Percentiles rank a stretch among this genome's conserved stretches.
phyloP scores from a whole-genome alignment of 495 filamentous ascomycete species.

The Stereocaulon alpinum region DNA sequence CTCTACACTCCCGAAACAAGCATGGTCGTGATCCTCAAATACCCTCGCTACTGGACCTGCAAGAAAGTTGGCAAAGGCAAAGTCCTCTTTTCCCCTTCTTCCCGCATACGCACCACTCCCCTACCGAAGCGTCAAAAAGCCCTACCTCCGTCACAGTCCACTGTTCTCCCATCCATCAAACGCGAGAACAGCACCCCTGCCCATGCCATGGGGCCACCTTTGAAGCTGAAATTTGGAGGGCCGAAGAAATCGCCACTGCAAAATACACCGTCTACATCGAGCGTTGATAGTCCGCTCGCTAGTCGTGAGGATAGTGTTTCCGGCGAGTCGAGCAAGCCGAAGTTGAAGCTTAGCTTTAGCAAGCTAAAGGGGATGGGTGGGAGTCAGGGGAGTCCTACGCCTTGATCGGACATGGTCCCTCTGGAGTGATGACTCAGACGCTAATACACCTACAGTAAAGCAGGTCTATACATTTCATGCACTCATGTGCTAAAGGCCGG shows the following conservation, averaged over 20 bases:
- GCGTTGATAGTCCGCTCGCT: neutral
- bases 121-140: slow-evolving; percentile 16
- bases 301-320: neutral
- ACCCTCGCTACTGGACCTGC: slow-evolving; percentile 62
- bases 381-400: neutral
- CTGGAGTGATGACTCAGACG: too few species aligned
- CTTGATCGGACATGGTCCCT: neutral
- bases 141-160: neutral
- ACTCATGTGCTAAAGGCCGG: too few species aligned
- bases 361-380: slow-evolving; percentile 1
- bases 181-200: slow-evolving; percentile 15
- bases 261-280: neutral
- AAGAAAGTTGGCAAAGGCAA: slow-evolving; percentile 46
- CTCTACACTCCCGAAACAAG: slow-evolving; percentile 59
- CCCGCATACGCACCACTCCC: slow-evolving; percentile 9
- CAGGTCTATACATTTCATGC: too few species aligned
- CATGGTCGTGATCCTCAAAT: slow-evolving; percentile 50
- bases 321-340: slow-evolving; percentile 1
- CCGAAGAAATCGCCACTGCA: slow-evolving; percentile 7
- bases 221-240: slow-evolving; percentile 16
- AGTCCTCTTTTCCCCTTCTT: slow-evolving; percentile 17
- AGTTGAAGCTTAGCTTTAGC: slow-evolving; percentile 5
- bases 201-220: slow-evolving; percentile 3
- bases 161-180: slow-evolving; percentile 20
- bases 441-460: too few species aligned